phyloP scores from a whole-genome alignment of 106 monocot genomes.

The Phalaenopsis aphrodite region DNA sequence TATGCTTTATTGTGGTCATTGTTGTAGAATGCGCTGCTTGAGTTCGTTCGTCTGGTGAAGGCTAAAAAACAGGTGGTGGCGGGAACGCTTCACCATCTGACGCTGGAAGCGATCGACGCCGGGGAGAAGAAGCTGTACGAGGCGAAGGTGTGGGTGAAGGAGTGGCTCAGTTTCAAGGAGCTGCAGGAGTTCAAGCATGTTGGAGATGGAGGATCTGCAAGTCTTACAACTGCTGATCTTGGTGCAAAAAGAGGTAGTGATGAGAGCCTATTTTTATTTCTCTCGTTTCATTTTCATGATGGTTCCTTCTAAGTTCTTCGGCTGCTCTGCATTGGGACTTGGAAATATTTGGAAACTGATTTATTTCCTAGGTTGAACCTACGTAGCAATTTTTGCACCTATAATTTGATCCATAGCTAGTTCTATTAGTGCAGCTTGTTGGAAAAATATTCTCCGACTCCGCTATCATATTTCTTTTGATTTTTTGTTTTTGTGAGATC shows the following conservation, averaged over 20 bases:
- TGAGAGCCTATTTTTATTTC: background rate
- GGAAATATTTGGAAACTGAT: no score
- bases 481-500: no score
- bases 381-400: no score
- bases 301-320: no score
- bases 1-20: background rate
- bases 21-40: conserved; percentile 37
- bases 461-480: no score
- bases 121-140: conserved; percentile 40
- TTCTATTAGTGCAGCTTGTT: no score
- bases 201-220: conserved; percentile 4
- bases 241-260: conserved; percentile 9
- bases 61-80: conserved; percentile 38
- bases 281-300: no score
- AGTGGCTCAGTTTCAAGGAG: conserved; percentile 39
- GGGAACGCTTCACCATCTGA: conserved; percentile 41
- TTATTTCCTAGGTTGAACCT: no score
- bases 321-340: no score
- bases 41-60: conserved; percentile 34
- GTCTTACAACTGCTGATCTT: conserved; percentile 9
- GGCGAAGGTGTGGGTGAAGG: conserved; percentile 63
- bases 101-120: conserved; percentile 36
- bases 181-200: conserved; percentile 37
- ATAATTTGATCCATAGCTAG: no score
- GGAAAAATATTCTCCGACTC: no score